A percentile compares a stretch with the other conserved stretches of the same genome.
Conservation (phyloP, 1,284 basidiomycete species). For the Ceraceosorus guamensis region DNA sequence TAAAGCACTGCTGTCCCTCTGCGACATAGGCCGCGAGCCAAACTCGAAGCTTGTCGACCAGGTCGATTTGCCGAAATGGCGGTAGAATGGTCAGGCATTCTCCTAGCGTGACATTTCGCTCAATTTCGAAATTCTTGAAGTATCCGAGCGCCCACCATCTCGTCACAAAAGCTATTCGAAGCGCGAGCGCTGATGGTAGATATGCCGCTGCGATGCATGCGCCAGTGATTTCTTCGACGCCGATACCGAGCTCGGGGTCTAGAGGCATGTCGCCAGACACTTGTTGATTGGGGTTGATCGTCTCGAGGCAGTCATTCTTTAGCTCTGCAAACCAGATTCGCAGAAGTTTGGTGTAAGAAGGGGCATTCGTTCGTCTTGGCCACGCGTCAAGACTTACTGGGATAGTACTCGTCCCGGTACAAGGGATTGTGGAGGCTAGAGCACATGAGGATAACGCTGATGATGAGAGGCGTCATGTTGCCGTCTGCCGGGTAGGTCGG, state of each 20-base stretch:
- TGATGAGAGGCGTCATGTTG: slow-evolving; percentile 40
- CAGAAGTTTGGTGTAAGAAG: too few relatives aligned
- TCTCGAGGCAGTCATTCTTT: slow-evolving; percentile 1
- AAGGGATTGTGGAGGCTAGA: slow-evolving; percentile 32
- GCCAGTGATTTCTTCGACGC: slow-evolving; percentile 42
- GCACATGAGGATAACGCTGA: slow-evolving; percentile 33
- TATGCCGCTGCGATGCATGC: slow-evolving; percentile 35
- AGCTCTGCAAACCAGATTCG: slow-evolving; percentile 1
- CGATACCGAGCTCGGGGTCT: slow-evolving; percentile 40
- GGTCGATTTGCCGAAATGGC: slow-evolving; percentile 36
- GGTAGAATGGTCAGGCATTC: slow-evolving; percentile 36
- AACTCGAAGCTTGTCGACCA: slow-evolving; percentile 28
- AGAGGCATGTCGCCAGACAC: slow-evolving; percentile 8
- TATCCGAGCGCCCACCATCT: slow-evolving; percentile 35
- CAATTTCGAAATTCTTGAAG: slow-evolving; percentile 34
- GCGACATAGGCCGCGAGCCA: slow-evolving; percentile 38
- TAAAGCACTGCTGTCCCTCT: slow-evolving; percentile 35
- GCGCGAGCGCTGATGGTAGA: slow-evolving; percentile 27
- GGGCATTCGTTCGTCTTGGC: not conserved
- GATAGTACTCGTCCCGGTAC: slow-evolving; percentile 5
- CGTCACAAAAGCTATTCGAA: slow-evolving; percentile 20
- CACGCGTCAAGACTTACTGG: not conserved
- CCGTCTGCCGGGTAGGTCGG: slow-evolving; percentile 35
- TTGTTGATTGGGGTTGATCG: slow-evolving; percentile 2
- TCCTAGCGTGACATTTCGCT: slow-evolving; percentile 24